A percentile compares a stretch with the other conserved stretches of the same genome.
These are phyloP conservation scores for Kodamaea jinghongensis DNA, from an alignment of 805 yeast species.

Conservation along the genomic window DNA sequence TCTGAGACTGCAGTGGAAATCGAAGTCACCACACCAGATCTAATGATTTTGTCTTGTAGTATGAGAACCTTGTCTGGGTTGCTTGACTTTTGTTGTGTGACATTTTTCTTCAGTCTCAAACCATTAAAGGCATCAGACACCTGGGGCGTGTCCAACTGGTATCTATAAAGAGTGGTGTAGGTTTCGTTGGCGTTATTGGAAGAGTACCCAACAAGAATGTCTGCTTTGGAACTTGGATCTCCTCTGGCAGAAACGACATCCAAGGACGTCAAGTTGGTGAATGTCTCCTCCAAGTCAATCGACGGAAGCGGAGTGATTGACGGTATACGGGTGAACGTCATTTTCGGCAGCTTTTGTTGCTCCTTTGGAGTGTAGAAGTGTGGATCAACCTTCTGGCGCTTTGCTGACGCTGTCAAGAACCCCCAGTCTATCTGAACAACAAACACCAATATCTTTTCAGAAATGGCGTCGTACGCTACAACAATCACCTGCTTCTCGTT, in stretches of 20 bases:
- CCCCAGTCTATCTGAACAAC: constrained; percentile 55
- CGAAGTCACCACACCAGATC: constrained; percentile 27
- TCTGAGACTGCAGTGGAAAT: constrained; percentile 39
- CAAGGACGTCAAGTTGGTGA: constrained; percentile 25
- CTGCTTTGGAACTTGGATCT: constrained; percentile 41
- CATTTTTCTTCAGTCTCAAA: constrained; percentile 24
- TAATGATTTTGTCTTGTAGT: constrained; percentile 26
- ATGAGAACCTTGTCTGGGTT: constrained; percentile 13
- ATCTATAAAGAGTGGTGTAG: constrained; percentile 26
- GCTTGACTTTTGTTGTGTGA: background rate
- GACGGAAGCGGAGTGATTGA: constrained; percentile 26
- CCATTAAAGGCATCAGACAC: constrained; percentile 31
- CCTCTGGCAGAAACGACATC: constrained; percentile 47
- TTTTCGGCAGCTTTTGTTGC: constrained; percentile 38
- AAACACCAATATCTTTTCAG: constrained; percentile 40
- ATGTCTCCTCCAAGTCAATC: constrained; percentile 5
- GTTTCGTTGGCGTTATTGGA: constrained; percentile 11
- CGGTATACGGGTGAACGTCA: constrained; percentile 32
- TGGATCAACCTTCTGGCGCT: constrained; percentile 44
- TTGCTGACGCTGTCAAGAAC: constrained; percentile 45
- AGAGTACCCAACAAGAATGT: constrained; percentile 44
- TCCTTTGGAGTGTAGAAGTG: constrained; percentile 50
- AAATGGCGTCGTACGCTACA: constrained; percentile 36
- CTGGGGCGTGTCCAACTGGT: constrained; percentile 21
- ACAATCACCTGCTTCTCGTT: constrained; percentile 46